phyloP scores from a whole-genome alignment of 2,329 filamentous ascomycete genomes.

The Phaeosphaeriaceae sp. region DNA sequence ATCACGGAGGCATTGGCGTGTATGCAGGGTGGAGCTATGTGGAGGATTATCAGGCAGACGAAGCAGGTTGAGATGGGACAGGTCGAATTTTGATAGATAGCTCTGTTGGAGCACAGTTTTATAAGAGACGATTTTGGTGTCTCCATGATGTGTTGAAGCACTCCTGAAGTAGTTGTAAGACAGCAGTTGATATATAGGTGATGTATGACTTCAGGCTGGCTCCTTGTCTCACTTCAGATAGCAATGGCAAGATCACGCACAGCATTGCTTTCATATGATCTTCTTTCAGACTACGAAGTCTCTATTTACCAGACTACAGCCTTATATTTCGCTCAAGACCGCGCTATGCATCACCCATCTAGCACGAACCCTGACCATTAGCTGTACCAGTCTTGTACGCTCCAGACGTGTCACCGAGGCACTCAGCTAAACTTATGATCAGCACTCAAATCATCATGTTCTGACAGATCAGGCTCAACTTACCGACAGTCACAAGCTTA shows the following conservation, averaged over 20 bases:
- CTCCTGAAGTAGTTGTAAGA: too few relatives aligned
- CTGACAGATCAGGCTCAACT: conserved; percentile 13
- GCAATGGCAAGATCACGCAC: too few relatives aligned
- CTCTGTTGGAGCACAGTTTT: too few relatives aligned
- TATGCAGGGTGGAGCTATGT: neutral
- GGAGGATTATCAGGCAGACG: neutral
- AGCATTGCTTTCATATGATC: too few relatives aligned
- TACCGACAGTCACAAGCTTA: conserved; percentile 46
- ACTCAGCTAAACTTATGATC: conserved; percentile 1
- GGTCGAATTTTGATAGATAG: too few relatives aligned
- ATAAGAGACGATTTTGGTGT: too few relatives aligned
- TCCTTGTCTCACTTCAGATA: too few relatives aligned
- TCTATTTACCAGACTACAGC: too few relatives aligned
- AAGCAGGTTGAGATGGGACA: neutral
- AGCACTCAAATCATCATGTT: neutral
- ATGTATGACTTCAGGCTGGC: too few relatives aligned
- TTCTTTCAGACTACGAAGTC: too few relatives aligned
- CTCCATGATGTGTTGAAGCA: too few relatives aligned
- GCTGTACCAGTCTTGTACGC: conserved; percentile 7
- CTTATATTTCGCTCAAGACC: neutral
- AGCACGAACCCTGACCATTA: conserved; percentile 6
- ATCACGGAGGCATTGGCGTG: neutral
- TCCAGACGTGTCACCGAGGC: conserved; percentile 5
- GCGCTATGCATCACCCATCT: neutral
- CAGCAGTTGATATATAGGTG: too few relatives aligned